Percentiles rank a stretch among this genome's conserved stretches.
phyloP scores from a whole-genome alignment of 2,329 filamentous ascomycete species.

The Fusarium haematococcum region DNA sequence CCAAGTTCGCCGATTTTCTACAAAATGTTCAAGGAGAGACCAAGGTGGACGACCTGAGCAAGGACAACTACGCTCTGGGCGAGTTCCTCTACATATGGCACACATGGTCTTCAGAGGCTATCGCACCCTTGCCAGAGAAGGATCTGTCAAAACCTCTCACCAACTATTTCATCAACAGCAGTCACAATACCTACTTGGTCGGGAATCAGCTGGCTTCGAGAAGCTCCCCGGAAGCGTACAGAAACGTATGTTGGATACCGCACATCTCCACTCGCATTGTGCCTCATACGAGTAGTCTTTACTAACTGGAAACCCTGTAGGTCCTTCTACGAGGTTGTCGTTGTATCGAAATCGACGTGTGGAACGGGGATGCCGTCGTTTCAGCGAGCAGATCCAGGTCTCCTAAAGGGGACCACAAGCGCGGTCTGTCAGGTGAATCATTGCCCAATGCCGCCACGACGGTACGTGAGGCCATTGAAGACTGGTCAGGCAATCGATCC shows the following conservation, averaged over 20 bases:
- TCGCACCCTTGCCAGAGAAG: constrained; percentile 58
- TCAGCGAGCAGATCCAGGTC: constrained; percentile 52
- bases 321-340: constrained; percentile 82
- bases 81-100: constrained; percentile 65
- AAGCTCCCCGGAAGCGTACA: constrained; percentile 83
- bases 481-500: constrained; percentile 49
- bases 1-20: constrained; percentile 63
- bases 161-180: constrained; percentile 94
- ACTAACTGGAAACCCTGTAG: constrained; percentile 50
- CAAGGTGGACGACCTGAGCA: constrained; percentile 46
- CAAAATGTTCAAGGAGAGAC: constrained; percentile 60
- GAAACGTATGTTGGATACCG: constrained; percentile 67
- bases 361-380: constrained; percentile 75
- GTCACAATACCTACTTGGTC: constrained; percentile 92
- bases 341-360: constrained; percentile 95
- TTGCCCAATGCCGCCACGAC: constrained; percentile 59
- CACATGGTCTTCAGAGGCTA: constrained; percentile 57
- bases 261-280: not conserved
- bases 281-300: not conserved
- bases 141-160: constrained; percentile 78
- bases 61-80: constrained; percentile 58
- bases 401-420: constrained; percentile 57
- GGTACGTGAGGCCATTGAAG: constrained; percentile 52
- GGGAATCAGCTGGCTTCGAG: constrained; percentile 87
- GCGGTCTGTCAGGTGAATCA: constrained; percentile 60